Conservation (phyloP, 2,329 filamentous ascomycete species). For the Plectosphaerella cucumerina region DNA sequence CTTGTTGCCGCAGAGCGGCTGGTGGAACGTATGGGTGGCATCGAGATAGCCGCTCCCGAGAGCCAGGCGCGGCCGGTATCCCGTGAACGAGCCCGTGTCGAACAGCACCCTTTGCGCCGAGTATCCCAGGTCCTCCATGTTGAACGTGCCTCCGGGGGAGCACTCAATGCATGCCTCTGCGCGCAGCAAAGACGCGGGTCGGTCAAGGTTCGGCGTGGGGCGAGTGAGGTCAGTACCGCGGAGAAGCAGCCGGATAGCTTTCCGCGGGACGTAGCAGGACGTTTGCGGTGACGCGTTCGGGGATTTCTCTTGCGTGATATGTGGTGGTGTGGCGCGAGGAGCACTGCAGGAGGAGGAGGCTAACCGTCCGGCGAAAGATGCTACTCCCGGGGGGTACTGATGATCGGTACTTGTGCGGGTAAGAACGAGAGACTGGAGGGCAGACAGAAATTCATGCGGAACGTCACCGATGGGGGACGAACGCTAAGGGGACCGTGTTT, state of each 20-base stretch:
- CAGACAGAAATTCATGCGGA: no score
- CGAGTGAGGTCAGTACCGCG: background rate
- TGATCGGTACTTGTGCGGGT: no score
- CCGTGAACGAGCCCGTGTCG: conserved; percentile 58
- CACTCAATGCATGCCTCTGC: background rate
- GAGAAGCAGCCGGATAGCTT: background rate
- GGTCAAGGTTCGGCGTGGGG: background rate
- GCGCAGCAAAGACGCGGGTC: background rate
- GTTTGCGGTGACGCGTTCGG: no score
- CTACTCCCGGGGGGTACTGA: no score
- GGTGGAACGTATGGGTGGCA: conserved; percentile 43
- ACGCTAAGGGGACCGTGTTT: no score
- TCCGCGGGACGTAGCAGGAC: background rate
- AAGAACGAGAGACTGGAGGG: no score
- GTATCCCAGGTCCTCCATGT: conserved; percentile 11
- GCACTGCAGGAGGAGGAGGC: no score
- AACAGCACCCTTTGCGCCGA: conserved; percentile 41
- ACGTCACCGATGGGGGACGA: no score
- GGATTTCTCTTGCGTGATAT: no score
- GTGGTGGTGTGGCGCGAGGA: no score
- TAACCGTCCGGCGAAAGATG: no score
- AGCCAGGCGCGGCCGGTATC: conserved; percentile 44
- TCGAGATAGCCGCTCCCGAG: conserved; percentile 59
- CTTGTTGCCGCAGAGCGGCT: conserved; percentile 79
- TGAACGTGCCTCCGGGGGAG: background rate